Evolutionary conservation across 441 rosid species (phyloP).

Genomic region (Erodium chrysanthum): DNA sequence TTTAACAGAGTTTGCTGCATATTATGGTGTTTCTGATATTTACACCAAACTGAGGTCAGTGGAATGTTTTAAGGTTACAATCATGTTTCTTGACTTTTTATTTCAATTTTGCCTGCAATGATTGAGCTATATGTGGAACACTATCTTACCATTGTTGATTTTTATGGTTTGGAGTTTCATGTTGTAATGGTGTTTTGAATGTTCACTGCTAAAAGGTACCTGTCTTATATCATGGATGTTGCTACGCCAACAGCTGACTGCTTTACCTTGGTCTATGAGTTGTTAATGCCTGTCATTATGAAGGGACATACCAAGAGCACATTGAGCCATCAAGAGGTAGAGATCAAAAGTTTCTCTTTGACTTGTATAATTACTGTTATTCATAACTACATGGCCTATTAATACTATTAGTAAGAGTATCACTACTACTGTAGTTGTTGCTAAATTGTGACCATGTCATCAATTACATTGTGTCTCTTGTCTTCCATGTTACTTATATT

Average conservation of each 20-base stretch:
- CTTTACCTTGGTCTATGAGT: slow-evolving; percentile 72
- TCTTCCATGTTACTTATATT: background rate
- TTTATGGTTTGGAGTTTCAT: background rate
- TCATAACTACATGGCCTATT: background rate
- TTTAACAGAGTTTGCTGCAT: slow-evolving; percentile 76
- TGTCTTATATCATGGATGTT: slow-evolving; percentile 94
- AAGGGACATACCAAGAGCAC: slow-evolving; percentile 68
- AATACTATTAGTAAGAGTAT: too few relatives aligned
- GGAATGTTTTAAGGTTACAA: slow-evolving; percentile 4
- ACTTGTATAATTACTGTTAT: background rate
- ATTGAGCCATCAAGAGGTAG: slow-evolving; percentile 97
- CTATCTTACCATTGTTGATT: background rate
- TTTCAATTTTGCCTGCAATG: background rate
- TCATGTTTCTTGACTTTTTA: background rate
- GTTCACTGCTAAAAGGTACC: slow-evolving; percentile 45
- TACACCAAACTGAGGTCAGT: slow-evolving; percentile 82
- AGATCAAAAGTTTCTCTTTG: slow-evolving; percentile 2
- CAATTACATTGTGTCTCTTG: background rate
- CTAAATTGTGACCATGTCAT: background rate
- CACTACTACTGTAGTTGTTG: too few relatives aligned
- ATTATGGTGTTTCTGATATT: slow-evolving; percentile 86
- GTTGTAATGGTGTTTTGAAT: slow-evolving; percentile 13
- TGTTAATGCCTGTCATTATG: slow-evolving; percentile 75
- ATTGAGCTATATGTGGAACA: slow-evolving; percentile 14
- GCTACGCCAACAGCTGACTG: slow-evolving; percentile 98